A percentile compares a stretch with the other conserved stretches of the same genome.
Evolutionary conservation across 371 early-diverging fungal species (phyloP).

Genomic region (Apophysomyces elegans): DNA sequence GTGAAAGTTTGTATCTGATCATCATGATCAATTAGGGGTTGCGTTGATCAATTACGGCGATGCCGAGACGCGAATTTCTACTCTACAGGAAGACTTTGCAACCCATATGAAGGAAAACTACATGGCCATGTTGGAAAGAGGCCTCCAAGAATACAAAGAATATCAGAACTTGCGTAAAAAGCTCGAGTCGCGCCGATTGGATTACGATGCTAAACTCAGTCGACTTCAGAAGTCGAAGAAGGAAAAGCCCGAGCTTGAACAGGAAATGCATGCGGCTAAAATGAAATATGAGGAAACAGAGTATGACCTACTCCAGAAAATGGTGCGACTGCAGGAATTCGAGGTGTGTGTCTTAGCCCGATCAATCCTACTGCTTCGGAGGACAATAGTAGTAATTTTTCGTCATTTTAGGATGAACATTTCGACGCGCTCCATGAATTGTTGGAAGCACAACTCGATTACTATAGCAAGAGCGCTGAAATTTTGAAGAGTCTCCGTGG

Average conservation of each 20-base stretch:
- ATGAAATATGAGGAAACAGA: conserved; percentile 91
- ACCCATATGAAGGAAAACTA: conserved; percentile 48
- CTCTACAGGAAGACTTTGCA: conserved; percentile 61
- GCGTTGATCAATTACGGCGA: conserved; percentile 65
- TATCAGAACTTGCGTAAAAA: conserved; percentile 77
- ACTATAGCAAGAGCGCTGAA: conserved; percentile 51
- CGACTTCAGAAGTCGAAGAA: conserved; percentile 88
- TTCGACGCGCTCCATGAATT: conserved; percentile 54
- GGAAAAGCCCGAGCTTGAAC: conserved; percentile 88
- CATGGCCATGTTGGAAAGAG: conserved; percentile 46
- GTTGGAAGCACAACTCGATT: conserved; percentile 62
- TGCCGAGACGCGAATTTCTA: conserved; percentile 66
- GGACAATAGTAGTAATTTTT: neutral
- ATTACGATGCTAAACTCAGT: conserved; percentile 90
- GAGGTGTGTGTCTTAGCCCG: conserved; percentile 50
- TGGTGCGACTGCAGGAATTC: conserved; percentile 70
- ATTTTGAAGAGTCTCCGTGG: conserved; percentile 34
- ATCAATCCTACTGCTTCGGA: neutral
- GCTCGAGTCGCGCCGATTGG: conserved; percentile 85
- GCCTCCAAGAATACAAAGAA: conserved; percentile 65
- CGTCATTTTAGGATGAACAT: conserved; percentile 53
- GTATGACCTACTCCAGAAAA: conserved; percentile 66
- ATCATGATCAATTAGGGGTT: conserved; percentile 35
- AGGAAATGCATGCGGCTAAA: conserved; percentile 88
- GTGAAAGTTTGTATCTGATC: neutral